These are phyloP conservation scores for Hemileia vastatrix DNA, from an alignment of 1,284 basidiomycete species.

Conservation along the genomic window DNA sequence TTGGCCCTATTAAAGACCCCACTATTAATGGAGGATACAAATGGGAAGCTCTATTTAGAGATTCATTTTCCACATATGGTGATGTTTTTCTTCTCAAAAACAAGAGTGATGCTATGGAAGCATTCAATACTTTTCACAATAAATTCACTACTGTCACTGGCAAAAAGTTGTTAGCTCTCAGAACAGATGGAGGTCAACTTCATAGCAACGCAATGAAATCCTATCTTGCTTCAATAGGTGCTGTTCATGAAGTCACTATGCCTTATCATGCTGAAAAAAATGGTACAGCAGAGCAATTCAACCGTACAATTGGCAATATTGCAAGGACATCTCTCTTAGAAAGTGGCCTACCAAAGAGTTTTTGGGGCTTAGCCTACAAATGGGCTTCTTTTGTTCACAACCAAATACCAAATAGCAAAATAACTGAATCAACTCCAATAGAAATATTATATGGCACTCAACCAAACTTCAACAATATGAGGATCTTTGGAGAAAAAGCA, in stretches of 20 bases:
- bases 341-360: constrained; percentile 34
- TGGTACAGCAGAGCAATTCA: constrained; percentile 37
- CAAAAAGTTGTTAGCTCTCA: too few relatives aligned
- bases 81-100: too few relatives aligned
- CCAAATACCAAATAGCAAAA: neutral
- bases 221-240: constrained; percentile 39
- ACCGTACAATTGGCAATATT: constrained; percentile 37
- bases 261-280: constrained; percentile 46
- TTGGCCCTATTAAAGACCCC: too few relatives aligned
- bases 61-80: too few relatives aligned
- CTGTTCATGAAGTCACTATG: constrained; percentile 37
- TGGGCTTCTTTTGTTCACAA: neutral
- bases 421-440: neutral
- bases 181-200: constrained; percentile 44
- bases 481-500: too few relatives aligned
- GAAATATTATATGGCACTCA: too few relatives aligned
- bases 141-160: too few relatives aligned
- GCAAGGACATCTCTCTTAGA: constrained; percentile 35
- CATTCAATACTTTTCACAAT: too few relatives aligned
- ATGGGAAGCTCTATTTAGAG: too few relatives aligned
- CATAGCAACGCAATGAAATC: constrained; percentile 30
- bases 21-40: too few relatives aligned
- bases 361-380: constrained; percentile 36
- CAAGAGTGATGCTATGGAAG: too few relatives aligned
- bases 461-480: too few relatives aligned